Conservation (phyloP, 176 grass and related monocot species). For the Oryza longistaminata region DNA sequence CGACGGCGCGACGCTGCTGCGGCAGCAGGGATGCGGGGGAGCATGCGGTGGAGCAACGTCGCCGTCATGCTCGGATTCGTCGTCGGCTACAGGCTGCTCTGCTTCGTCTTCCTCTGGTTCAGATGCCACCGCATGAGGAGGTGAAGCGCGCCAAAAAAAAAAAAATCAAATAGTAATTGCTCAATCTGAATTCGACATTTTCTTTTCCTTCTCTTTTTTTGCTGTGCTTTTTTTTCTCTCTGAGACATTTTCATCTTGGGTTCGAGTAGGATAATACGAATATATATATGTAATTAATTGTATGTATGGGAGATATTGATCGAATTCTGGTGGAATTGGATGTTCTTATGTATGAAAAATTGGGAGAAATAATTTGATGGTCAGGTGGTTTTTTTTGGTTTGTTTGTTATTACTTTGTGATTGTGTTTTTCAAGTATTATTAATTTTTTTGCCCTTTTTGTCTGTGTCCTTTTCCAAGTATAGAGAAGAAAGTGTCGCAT, state of each 20-base stretch:
- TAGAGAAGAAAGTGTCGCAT: background rate
- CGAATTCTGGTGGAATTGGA: constrained; percentile 13
- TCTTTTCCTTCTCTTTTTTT: background rate
- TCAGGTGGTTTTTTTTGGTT: background rate
- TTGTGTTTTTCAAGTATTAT: background rate
- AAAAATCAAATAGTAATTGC: constrained; percentile 35
- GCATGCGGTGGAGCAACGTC: constrained; percentile 75
- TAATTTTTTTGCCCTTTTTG: background rate
- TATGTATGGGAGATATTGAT: constrained; percentile 32
- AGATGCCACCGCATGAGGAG: constrained; percentile 69
- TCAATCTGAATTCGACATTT: constrained; percentile 15
- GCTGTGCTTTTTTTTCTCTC: background rate
- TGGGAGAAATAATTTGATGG: constrained; percentile 21
- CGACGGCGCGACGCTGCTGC: constrained; percentile 62
- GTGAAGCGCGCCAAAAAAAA: constrained; percentile 35
- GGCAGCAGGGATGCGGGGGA: constrained; percentile 73
- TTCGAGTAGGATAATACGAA: constrained; percentile 32
- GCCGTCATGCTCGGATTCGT: constrained; percentile 81
- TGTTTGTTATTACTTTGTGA: background rate
- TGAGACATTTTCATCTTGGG: constrained; percentile 29
- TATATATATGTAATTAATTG: constrained; percentile 13
- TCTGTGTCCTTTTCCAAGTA: background rate
- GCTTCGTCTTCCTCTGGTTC: constrained; percentile 76
- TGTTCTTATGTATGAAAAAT: constrained; percentile 24
- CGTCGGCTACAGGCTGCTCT: constrained; percentile 77